Evolutionary conservation across 2,329 filamentous ascomycete genomes (phyloP).

Genomic region (Raffaelea deltoideospora): DNA sequence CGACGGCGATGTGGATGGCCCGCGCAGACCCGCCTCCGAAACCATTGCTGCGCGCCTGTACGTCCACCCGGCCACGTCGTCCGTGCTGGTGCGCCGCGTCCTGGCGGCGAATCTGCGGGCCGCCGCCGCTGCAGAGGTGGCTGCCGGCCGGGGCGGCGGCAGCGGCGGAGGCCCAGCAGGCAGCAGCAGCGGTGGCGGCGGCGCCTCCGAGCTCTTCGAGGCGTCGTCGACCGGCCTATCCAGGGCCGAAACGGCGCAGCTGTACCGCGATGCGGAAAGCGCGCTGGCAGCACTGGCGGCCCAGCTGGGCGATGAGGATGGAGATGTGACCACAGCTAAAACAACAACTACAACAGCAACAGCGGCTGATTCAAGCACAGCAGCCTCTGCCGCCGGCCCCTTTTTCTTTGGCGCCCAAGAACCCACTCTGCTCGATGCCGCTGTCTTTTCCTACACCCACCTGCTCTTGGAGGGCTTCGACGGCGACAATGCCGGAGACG

Average conservation of each 20-base stretch:
- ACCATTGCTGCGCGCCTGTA: slow-evolving; percentile 58
- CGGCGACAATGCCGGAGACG: too few relatives aligned
- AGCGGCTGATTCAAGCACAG: slow-evolving; percentile 15
- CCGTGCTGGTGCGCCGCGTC: slow-evolving; percentile 44
- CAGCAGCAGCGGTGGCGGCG: too few relatives aligned
- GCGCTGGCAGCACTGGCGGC: slow-evolving; percentile 32
- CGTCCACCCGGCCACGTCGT: slow-evolving; percentile 45
- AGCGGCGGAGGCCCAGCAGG: slow-evolving; percentile 3
- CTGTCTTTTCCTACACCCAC: slow-evolving; percentile 80
- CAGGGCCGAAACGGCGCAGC: slow-evolving; percentile 15
- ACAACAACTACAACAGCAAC: slow-evolving; percentile 9
- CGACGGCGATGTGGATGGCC: too few relatives aligned
- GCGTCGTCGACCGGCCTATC: too few relatives aligned
- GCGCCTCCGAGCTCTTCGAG: too few relatives aligned
- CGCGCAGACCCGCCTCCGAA: slow-evolving; percentile 44
- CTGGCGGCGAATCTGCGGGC: slow-evolving; percentile 51
- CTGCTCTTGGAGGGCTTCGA: slow-evolving; percentile 60
- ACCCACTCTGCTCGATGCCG: slow-evolving; percentile 73
- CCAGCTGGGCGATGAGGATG: slow-evolving; percentile 15
- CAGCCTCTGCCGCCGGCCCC: too few relatives aligned
- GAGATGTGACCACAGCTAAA: too few relatives aligned
- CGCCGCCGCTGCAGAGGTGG: slow-evolving; percentile 53
- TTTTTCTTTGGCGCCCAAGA: slow-evolving; percentile 42
- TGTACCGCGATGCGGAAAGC: slow-evolving; percentile 27
- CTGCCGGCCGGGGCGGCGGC: slow-evolving; percentile 3